phyloP scores from a whole-genome alignment of 805 yeast species.

The Teunomyces lycoperdinae region DNA sequence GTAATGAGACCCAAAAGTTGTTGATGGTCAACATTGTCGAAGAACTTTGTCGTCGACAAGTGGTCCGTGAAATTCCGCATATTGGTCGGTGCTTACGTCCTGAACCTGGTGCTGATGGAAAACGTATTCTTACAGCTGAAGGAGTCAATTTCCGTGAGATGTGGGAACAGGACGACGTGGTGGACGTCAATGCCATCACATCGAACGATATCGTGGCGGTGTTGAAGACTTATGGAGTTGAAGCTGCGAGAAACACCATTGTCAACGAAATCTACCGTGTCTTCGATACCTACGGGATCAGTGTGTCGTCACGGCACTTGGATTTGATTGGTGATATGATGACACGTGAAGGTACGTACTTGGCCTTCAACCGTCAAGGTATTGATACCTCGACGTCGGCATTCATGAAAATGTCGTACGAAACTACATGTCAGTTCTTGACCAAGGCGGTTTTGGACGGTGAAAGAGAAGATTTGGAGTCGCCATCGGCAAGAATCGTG shows the following conservation, averaged over 20 bases:
- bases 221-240: conserved; percentile 91
- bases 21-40: conserved; percentile 97
- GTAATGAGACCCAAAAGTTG: conserved; percentile 77
- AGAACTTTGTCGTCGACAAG: conserved; percentile 82
- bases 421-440: conserved; percentile 95
- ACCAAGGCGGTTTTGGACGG: conserved; percentile 95
- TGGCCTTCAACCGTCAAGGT: conserved; percentile 98
- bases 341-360: conserved; percentile 97
- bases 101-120: conserved; percentile 54
- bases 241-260: conserved; percentile 97
- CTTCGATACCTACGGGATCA: conserved; percentile 92
- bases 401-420: conserved; percentile 98
- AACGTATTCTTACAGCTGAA: conserved; percentile 84
- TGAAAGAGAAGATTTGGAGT: conserved; percentile 80
- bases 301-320: conserved; percentile 89
- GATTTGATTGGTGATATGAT: conserved; percentile 97
- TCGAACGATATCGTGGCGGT: conserved; percentile 95
- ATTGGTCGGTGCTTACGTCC: conserved; percentile 95
- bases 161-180: conserved; percentile 96
- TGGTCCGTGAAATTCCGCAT: conserved; percentile 85
- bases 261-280: conserved; percentile 94
- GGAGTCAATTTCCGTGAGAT: conserved; percentile 97
- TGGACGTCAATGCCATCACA: conserved; percentile 82
- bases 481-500: conserved; percentile 92
- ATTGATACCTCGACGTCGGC: conserved; percentile 94